A percentile compares a stretch with the other conserved stretches of the same genome.
Evolutionary conservation across 768 basidiomycete species (phyloP).

Genomic region (Kockovaella imperatae): DNA sequence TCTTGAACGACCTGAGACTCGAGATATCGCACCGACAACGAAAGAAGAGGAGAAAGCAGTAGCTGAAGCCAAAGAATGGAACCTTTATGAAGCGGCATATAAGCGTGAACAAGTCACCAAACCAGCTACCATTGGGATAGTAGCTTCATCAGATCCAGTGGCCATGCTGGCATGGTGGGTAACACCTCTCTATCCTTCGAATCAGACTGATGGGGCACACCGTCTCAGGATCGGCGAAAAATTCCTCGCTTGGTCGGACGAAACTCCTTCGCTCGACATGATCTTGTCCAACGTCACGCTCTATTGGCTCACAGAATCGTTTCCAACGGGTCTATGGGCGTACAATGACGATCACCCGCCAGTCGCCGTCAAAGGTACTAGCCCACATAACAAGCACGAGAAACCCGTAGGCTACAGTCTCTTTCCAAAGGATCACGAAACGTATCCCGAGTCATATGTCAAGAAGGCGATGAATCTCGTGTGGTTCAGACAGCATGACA

Average conservation of each 20-base stretch:
- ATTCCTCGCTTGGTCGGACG: slow-evolving; percentile 38
- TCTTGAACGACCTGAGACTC: not conserved
- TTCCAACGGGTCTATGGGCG: slow-evolving; percentile 15
- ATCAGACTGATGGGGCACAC: not conserved
- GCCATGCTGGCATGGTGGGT: slow-evolving; percentile 36
- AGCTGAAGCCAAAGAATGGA: slow-evolving; percentile 7
- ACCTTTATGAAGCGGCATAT: slow-evolving; percentile 17
- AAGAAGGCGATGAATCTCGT: slow-evolving; percentile 33
- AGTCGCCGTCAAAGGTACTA: not conserved
- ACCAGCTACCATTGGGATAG: slow-evolving; percentile 28
- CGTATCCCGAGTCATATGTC: slow-evolving; percentile 36
- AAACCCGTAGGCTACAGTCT: slow-evolving; percentile 39
- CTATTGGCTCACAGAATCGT: slow-evolving; percentile 33
- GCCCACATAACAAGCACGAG: slow-evolving; percentile 4
- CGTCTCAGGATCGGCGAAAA: slow-evolving; percentile 43
- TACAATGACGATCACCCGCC: slow-evolving; percentile 8
- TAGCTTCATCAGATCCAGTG: slow-evolving; percentile 21
- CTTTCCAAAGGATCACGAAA: slow-evolving; percentile 38
- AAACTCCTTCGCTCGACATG: slow-evolving; percentile 14
- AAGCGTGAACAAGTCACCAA: slow-evolving; percentile 27
- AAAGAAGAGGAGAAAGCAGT: slow-evolving; percentile 1
- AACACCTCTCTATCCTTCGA: not conserved
- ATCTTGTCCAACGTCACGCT: slow-evolving; percentile 37
- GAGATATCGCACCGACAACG: too few relatives aligned
- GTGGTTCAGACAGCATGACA: slow-evolving; percentile 35